Percentiles rank a stretch among this genome's conserved stretches.
These are phyloP conservation scores for Xylaria scruposa DNA, from an alignment of 495 filamentous ascomycete species.

Conservation along the genomic window DNA sequence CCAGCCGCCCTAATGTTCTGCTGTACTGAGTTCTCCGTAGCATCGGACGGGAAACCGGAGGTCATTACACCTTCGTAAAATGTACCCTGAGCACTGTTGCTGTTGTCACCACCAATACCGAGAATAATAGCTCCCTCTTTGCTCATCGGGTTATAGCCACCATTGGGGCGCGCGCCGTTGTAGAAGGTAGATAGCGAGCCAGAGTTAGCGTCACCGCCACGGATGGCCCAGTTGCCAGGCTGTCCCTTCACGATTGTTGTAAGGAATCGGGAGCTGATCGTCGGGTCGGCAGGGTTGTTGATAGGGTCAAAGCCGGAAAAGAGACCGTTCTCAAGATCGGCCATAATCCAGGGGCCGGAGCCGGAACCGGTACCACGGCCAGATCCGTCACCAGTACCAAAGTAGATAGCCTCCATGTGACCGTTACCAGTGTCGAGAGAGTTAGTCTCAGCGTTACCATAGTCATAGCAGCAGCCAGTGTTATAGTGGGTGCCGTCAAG, in stretches of 20 bases:
- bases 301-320: constrained; percentile 56
- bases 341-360: constrained; percentile 65
- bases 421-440: constrained; percentile 60
- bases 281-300: constrained; percentile 53
- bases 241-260: constrained; percentile 59
- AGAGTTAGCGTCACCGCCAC: constrained; percentile 58
- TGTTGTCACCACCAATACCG: constrained; percentile 57
- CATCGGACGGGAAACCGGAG: constrained; percentile 61
- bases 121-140: constrained; percentile 67
- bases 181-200: constrained; percentile 62
- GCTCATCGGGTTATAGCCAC: constrained; percentile 64
- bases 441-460: constrained; percentile 64
- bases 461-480: constrained; percentile 64
- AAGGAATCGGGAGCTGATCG: constrained; percentile 57
- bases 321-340: constrained; percentile 64
- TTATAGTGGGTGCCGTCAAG: constrained; percentile 67
- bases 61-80: constrained; percentile 70
- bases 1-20: constrained; percentile 62
- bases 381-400: constrained; percentile 47
- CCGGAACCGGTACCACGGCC: constrained; percentile 59
- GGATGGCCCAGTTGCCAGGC: constrained; percentile 59
- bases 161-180: constrained; percentile 53
- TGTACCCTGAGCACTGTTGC: constrained; percentile 59
- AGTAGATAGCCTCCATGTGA: constrained; percentile 69
- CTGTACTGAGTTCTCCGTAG: constrained; percentile 60